Evolutionary conservation across 2,329 filamentous ascomycete species (phyloP).

Genomic region (Penicillium olsonii): DNA sequence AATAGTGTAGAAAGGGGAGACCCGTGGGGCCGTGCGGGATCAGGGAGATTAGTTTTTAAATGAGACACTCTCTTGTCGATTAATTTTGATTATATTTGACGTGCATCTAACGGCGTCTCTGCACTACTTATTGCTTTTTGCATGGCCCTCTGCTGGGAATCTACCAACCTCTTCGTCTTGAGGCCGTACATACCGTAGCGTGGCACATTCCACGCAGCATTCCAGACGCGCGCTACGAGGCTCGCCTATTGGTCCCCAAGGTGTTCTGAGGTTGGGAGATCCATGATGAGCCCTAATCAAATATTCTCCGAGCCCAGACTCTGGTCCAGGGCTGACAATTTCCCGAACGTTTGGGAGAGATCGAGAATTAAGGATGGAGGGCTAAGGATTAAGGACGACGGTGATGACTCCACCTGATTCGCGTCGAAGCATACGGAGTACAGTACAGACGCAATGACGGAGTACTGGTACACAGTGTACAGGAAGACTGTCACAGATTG

Average conservation of each 20-base stretch:
- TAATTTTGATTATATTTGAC: background rate
- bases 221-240: constrained; percentile 17
- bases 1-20: constrained; percentile 20
- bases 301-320: constrained; percentile 4
- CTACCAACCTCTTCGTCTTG: constrained; percentile 21
- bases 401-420: background rate
- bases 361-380: background rate
- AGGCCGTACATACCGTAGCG: constrained; percentile 19
- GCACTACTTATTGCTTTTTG: constrained; percentile 20
- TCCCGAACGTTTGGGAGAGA: background rate
- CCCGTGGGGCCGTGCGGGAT: constrained; percentile 19
- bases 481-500: background rate
- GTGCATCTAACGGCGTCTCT: background rate
- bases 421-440: no score
- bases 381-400: background rate
- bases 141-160: background rate
- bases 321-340: background rate
- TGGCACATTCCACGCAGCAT: constrained; percentile 27
- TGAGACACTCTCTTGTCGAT: background rate
- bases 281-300: background rate
- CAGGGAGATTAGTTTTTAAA: constrained; percentile 11
- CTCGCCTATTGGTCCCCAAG: constrained; percentile 9
- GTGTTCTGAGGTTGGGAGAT: constrained; percentile 18
- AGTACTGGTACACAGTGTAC: no score
- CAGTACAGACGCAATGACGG: no score